Percentiles rank a stretch among this genome's conserved stretches.
These are phyloP conservation scores for Thermothielavioides terrestris DNA, from an alignment of 495 filamentous ascomycete genomes.

Conservation along the genomic window DNA sequence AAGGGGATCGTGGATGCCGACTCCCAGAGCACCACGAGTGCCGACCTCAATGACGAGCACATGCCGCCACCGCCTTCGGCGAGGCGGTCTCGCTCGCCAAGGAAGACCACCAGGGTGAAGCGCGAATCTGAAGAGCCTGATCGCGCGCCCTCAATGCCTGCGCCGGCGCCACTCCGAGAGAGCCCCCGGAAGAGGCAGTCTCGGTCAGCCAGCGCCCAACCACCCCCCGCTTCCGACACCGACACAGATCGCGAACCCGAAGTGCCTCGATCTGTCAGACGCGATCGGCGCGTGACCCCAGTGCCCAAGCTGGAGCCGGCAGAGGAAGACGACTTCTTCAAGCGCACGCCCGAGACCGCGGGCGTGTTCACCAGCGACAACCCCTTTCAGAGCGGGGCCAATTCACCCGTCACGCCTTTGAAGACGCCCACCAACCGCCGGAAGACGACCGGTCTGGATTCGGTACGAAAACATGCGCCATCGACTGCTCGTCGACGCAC, in stretches of 20 bases:
- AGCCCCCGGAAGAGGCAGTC: constrained; percentile 47
- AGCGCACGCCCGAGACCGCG: constrained; percentile 37
- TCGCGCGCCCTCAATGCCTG: constrained; percentile 18
- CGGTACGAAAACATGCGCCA: constrained; percentile 20
- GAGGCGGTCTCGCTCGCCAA: constrained; percentile 37
- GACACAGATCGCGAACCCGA: constrained; percentile 43
- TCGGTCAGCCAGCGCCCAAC: constrained; percentile 38
- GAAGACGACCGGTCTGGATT: constrained; percentile 27
- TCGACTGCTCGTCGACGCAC: constrained; percentile 27
- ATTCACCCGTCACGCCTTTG: constrained; percentile 25
- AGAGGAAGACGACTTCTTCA: constrained; percentile 36
- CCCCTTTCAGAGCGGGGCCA: constrained; percentile 81
- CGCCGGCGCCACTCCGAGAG: constrained; percentile 28
- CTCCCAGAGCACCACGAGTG: constrained; percentile 37
- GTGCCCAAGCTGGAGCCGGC: constrained; percentile 34
- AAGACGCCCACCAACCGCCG: constrained; percentile 36
- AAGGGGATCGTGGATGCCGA: constrained; percentile 76
- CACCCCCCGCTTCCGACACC: constrained; percentile 35
- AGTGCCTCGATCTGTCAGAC: constrained; percentile 16
- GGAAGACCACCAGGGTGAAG: constrained; percentile 41
- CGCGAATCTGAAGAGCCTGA: constrained; percentile 40
- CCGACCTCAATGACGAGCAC: constrained; percentile 36
- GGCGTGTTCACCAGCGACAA: constrained; percentile 80
- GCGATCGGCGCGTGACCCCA: constrained; percentile 31
- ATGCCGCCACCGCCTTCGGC: constrained; percentile 35